Base-by-base conservation (phyloP, 2,329 filamentous ascomycete genomes). In the Colletotrichum lentis region DNA sequence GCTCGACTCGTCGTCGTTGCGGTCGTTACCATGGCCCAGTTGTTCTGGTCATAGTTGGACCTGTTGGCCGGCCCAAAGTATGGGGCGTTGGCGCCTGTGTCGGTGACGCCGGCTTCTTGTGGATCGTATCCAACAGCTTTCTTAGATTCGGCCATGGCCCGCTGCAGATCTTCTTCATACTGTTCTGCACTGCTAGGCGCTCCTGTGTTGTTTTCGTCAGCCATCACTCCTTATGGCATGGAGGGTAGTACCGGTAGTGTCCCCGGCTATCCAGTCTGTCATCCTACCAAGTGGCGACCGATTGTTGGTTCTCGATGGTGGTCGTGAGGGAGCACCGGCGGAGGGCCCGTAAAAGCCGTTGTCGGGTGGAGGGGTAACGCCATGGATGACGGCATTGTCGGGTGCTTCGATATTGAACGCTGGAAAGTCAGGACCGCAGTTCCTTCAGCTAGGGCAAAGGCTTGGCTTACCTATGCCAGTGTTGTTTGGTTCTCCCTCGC, bases 1-100 rank as follows among this genome's bases (percentile, higher is more conserved):
- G 71, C 74, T 22, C 56, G 55, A 72, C 70, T 75, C 71, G 71
- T 75, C 47, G 71, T 74, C 54, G 70, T 73, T 69, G 64, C 75
- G 7, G 79, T 74, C 0, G 80, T 81, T 0, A 90, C 83, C 84
- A 90, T 84, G 12, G 84, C 86, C 88, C 88, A 90, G 70, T 84
- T 80, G 54, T 80, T 79, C 31, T 80, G 74, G 46, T 88, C 84
- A 70, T 90, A 90, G 44, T 85, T 79, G 2, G 77, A 73, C 43
- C 87, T 80, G 52, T 83, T 88, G 5, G 88, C 87, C 0, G 88
- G 88, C 1, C 88, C 88, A 76, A 90, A 90, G 53, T 84, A 74
- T 5, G 82, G 80, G n/a, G 78, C 71, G 49, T 77, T 75, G 0
- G 77, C 73, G 43, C 24, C 22, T 18, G 79, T 79, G 27, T 81